Percentiles rank a stretch among this genome's conserved stretches.
phyloP scores from a whole-genome alignment of 495 filamentous ascomycete genomes.

The Hypoxylon subgilvum region DNA sequence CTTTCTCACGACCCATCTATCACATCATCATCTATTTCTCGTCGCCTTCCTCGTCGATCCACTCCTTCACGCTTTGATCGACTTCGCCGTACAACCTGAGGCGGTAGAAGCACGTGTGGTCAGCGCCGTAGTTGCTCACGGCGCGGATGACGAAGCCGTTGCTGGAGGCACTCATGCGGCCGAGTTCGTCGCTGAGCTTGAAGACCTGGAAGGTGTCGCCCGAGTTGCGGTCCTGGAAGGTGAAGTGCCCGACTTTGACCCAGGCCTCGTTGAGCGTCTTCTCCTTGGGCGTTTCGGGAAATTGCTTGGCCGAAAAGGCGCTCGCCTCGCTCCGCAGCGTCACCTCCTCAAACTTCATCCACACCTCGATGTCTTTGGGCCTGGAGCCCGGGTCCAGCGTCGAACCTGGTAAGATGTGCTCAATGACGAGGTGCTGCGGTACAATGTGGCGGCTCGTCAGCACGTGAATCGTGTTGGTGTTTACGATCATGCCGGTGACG shows the following conservation, averaged over 20 bases:
- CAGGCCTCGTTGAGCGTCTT: slow-evolving; percentile 41
- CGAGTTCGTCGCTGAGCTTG: slow-evolving; percentile 51
- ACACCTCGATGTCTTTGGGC: slow-evolving; percentile 67
- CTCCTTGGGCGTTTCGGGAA: slow-evolving; percentile 33
- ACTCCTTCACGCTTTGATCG: slow-evolving; percentile 18
- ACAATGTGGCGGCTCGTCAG: slow-evolving; percentile 53
- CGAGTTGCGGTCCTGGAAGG: slow-evolving; percentile 53
- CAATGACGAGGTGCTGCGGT: slow-evolving; percentile 64
- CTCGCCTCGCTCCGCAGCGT: slow-evolving; percentile 35
- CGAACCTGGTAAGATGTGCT: slow-evolving; percentile 63
- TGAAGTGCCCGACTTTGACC: slow-evolving; percentile 60
- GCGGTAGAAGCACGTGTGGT: slow-evolving; percentile 69
- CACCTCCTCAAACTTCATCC: slow-evolving; percentile 53
- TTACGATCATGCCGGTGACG: slow-evolving; percentile 23
- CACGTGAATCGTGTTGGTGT: slow-evolving; percentile 55
- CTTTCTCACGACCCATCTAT: too few species aligned
- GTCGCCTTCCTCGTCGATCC: not conserved
- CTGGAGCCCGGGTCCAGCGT: slow-evolving; percentile 61
- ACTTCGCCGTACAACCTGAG: slow-evolving; percentile 60
- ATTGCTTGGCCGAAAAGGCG: slow-evolving; percentile 41
- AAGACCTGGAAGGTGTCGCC: slow-evolving; percentile 59
- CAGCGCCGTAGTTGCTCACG: slow-evolving; percentile 59
- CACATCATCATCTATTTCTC: too few species aligned
- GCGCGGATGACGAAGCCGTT: slow-evolving; percentile 57
- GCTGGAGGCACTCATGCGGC: slow-evolving; percentile 42